These are phyloP conservation scores for Neofusicoccum umdonicola DNA, from an alignment of 2,329 filamentous ascomycete species.

Conservation along the genomic window DNA sequence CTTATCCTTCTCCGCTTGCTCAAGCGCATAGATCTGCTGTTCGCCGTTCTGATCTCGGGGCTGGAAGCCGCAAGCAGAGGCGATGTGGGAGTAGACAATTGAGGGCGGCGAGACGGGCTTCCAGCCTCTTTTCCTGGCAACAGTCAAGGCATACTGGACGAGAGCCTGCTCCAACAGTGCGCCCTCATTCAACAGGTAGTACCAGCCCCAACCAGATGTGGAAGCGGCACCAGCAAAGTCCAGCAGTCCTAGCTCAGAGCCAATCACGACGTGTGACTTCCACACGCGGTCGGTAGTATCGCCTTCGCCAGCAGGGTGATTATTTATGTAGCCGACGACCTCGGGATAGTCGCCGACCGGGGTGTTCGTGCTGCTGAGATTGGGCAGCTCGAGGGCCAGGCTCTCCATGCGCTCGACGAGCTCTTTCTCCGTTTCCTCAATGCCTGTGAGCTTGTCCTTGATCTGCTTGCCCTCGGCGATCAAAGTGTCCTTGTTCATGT, in stretches of 20 bases:
- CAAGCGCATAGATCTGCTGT: constrained; percentile 83
- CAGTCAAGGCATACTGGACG: constrained; percentile 76
- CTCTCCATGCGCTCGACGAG: constrained; percentile 66
- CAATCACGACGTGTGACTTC: constrained; percentile 83
- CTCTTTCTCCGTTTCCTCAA: constrained; percentile 62
- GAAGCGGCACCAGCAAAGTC: constrained; percentile 80
- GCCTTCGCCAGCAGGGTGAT: constrained; percentile 50
- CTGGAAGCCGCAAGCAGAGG: constrained; percentile 88
- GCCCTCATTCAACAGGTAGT: constrained; percentile 88
- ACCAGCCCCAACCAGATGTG: constrained; percentile 96
- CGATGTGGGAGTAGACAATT: constrained; percentile 89
- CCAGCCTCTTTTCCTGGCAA: constrained; percentile 74
- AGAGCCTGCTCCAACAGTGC: constrained; percentile 94
- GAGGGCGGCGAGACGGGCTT: constrained; percentile 78
- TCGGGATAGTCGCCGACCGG: constrained; percentile 66
- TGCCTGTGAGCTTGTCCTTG: constrained; percentile 60
- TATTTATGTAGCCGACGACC: constrained; percentile 76
- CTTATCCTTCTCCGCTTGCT: constrained; percentile 63
- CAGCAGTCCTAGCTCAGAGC: constrained; percentile 78
- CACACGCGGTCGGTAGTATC: constrained; percentile 48
- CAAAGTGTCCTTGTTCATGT: constrained; percentile 50
- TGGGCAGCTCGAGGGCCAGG: constrained; percentile 78
- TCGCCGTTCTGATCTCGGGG: constrained; percentile 87
- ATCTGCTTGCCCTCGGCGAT: constrained; percentile 63
- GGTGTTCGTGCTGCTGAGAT: constrained; percentile 75